A percentile compares a stretch with the other conserved stretches of the same genome.
Conservation (phyloP, 805 yeast genomes). For the Candida tammaniensis region DNA sequence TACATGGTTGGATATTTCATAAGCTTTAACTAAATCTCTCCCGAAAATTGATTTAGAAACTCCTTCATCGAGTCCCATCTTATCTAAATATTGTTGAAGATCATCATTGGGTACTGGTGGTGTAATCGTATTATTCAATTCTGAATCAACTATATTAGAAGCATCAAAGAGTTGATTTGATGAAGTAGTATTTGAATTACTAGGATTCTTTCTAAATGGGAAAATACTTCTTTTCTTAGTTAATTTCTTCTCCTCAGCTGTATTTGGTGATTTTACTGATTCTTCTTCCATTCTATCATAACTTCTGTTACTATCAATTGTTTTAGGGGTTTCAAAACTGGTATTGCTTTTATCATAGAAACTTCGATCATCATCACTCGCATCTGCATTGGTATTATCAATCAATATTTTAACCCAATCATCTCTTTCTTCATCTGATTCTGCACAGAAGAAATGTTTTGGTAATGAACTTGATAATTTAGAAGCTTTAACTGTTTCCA, state of each 20-base stretch:
- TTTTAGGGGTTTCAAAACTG: conserved; percentile 7
- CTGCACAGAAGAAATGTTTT: conserved; percentile 73
- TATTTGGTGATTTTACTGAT: conserved; percentile 10
- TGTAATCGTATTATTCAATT: conserved; percentile 1
- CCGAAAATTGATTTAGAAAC: conserved; percentile 56
- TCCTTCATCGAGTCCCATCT: conserved; percentile 32
- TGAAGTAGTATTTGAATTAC: not conserved
- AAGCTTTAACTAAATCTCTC: conserved; percentile 52
- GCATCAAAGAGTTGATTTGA: conserved; percentile 4
- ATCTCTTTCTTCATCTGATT: conserved; percentile 73
- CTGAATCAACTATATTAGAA: conserved; percentile 4
- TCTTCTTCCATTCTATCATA: conserved; percentile 14
- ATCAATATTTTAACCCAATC: conserved; percentile 57
- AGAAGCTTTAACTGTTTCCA: conserved; percentile 42
- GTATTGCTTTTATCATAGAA: conserved; percentile 3
- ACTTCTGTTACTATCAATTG: conserved; percentile 4
- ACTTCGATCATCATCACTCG: not conserved
- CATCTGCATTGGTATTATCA: conserved; percentile 15
- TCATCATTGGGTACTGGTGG: conserved; percentile 8
- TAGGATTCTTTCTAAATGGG: conserved; percentile 45
- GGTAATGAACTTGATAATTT: conserved; percentile 35
- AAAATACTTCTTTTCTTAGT: conserved; percentile 57
- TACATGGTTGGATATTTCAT: conserved; percentile 48
- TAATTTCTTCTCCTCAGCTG: conserved; percentile 27
- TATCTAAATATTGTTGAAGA: conserved; percentile 31